Percentiles rank a stretch among this genome's conserved stretches.
Conservation (phyloP, 31 red algal genomes). For the Odonthalia washingtoniensis region DNA sequence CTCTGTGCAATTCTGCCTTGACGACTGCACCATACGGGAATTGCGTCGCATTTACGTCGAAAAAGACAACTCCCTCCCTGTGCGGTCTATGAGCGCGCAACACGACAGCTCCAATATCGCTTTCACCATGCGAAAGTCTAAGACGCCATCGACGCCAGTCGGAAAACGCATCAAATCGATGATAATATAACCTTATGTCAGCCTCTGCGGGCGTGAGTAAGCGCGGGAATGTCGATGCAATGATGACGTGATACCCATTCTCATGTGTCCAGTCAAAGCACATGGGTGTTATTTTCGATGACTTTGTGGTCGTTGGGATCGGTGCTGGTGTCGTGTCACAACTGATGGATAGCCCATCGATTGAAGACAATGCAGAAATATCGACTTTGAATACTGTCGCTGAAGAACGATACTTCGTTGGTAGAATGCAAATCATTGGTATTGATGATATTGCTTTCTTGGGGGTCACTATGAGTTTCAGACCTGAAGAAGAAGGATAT, state of each 20-base stretch:
- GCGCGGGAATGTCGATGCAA: constrained; percentile 41
- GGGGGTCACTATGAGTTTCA: background rate
- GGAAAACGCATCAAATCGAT: constrained; percentile 46
- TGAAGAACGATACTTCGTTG: constrained; percentile 20
- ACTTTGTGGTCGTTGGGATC: background rate
- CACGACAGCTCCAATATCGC: constrained; percentile 35
- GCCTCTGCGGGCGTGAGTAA: constrained; percentile 30
- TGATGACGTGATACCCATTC: constrained; percentile 37
- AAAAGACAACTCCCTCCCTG: constrained; percentile 29
- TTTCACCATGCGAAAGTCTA: constrained; percentile 40
- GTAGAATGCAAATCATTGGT: background rate
- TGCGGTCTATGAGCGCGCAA: constrained; percentile 19
- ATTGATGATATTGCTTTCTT: background rate
- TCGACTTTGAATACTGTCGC: constrained; percentile 36
- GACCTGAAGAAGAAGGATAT: background rate
- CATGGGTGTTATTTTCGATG: background rate
- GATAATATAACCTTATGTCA: constrained; percentile 43
- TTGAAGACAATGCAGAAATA: constrained; percentile 6
- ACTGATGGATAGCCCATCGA: background rate
- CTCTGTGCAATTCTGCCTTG: constrained; percentile 41
- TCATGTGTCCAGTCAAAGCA: constrained; percentile 6
- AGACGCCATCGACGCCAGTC: constrained; percentile 65
- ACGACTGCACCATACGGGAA: constrained; percentile 55
- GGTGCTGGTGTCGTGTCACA: background rate
- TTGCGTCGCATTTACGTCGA: constrained; percentile 35